Base-by-base conservation (phyloP, 306 rosid species). In the Dryas drummondii region DNA sequence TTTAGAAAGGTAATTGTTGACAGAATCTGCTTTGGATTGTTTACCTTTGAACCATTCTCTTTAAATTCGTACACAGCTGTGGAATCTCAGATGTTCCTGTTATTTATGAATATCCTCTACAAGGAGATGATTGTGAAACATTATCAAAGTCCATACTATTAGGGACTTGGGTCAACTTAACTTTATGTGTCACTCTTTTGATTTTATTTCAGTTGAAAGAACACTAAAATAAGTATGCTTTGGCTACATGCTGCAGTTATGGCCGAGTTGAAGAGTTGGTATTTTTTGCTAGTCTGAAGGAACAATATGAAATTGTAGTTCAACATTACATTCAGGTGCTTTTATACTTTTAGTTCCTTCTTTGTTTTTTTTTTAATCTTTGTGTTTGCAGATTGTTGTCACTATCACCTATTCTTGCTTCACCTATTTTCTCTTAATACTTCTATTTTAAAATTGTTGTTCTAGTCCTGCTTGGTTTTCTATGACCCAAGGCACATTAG, bases 191-290 rank as follows among this genome's bases (percentile, higher is more conserved):
- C 53, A 60, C 15, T 68, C 48, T 58, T 70, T 81, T 48, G 62
- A 63, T 54, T 83, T 74, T 74, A 50, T 58, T 40, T 63, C 61
- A 41, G 68, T 78, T 86, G 37, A 72, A 61, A 19, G 60, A 81
- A 42, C 74, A 68, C 32, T 64, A 17, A 55, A 22, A 59, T 49
- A 42, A 61, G 48, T 62, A 61, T 17, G 57, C 46, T 70, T 83
- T 81, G 82, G 74, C 66, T 76, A 81, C 75, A 73, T 84, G 55
- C 52, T 70, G 89, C 97, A 94, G 98, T 84, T 94, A 94, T 67
- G 98, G 98, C 66, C 90, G 96, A 72, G 96, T 88, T 72, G 98
- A 94, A 83, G 98, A 94, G 75, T 77, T 91, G 86, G 98, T 94
- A 37, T 94, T 86, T 86, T 94, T 94, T 75, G 98, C 98, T 71